Evolutionary conservation across 495 filamentous ascomycete genomes (phyloP).

Genomic region (Neurospora sp.): DNA sequence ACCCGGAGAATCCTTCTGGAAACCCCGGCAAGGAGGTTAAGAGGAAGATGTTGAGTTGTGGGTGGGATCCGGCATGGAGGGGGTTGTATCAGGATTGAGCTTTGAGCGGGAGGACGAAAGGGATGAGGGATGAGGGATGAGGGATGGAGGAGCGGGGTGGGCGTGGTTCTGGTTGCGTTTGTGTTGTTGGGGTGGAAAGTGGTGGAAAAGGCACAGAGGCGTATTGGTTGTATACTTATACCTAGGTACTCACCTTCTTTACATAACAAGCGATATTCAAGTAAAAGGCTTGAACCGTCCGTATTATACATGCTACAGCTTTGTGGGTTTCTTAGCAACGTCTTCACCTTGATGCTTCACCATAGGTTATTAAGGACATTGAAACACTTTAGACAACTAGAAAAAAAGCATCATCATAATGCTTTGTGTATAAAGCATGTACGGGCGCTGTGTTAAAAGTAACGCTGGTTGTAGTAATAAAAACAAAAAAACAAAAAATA

Average conservation of each 20-base stretch:
- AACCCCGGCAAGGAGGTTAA: not conserved
- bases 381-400: not conserved
- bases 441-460: not conserved
- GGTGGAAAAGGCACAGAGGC: not conserved
- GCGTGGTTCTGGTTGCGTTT: not conserved
- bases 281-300: not conserved
- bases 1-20: not conserved
- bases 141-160: not conserved
- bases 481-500: too few relatives aligned
- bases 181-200: not conserved
- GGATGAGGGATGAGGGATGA: too few relatives aligned
- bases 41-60: not conserved
- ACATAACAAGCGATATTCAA: not conserved
- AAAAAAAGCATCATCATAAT: not conserved
- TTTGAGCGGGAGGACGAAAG: not conserved
- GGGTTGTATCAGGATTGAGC: not conserved
- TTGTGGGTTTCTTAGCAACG: not conserved
- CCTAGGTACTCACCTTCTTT: not conserved
- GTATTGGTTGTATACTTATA: not conserved
- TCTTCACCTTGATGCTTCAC: not conserved
- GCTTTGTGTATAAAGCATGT: not conserved
- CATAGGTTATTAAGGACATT: not conserved
- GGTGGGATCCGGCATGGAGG: not conserved
- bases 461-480: not conserved
- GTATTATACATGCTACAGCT: not conserved